Percentiles rank a stretch among this genome's conserved stretches.
These are phyloP conservation scores for Chalciporus sp. DNA, from an alignment of 1,284 basidiomycete genomes.

Conservation along the genomic window DNA sequence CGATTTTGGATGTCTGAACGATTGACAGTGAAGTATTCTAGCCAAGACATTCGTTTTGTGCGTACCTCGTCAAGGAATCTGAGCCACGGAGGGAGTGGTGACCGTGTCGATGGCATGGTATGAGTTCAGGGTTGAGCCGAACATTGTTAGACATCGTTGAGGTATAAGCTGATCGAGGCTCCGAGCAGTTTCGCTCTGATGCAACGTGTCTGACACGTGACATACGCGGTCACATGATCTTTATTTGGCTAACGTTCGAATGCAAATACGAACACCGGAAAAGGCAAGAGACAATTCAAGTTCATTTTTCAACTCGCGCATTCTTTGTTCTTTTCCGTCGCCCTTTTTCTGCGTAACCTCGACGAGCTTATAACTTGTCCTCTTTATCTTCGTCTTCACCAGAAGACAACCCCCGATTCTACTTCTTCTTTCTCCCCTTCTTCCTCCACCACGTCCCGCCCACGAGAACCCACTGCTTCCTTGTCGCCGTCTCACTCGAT, in stretches of 20 bases:
- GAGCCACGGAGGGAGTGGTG: slow-evolving; percentile 21
- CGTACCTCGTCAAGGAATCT: slow-evolving; percentile 37
- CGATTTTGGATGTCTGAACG: slow-evolving; percentile 36
- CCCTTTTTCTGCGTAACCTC: slow-evolving; percentile 15
- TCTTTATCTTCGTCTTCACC: slow-evolving; percentile 20
- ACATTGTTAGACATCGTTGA: too few species aligned
- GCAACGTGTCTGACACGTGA: slow-evolving; percentile 22
- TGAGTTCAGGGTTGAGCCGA: not conserved
- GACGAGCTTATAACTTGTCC: slow-evolving; percentile 7
- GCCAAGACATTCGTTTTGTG: not conserved
- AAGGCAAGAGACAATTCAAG: slow-evolving; percentile 33
- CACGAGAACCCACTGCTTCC: slow-evolving; percentile 57
- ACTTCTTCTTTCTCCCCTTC: slow-evolving; percentile 25
- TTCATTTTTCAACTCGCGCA: slow-evolving; percentile 36
- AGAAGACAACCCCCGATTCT: slow-evolving; percentile 16
- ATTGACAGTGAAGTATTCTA: not conserved
- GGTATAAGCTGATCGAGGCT: too few species aligned
- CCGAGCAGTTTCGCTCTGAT: slow-evolving; percentile 4
- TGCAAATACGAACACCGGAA: slow-evolving; percentile 31
- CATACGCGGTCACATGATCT: slow-evolving; percentile 35
- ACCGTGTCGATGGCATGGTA: not conserved
- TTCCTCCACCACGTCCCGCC: slow-evolving; percentile 68
- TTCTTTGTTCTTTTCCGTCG: slow-evolving; percentile 19
- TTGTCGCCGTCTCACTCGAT: slow-evolving; percentile 76
- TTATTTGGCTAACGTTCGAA: slow-evolving; percentile 33